A percentile compares a stretch with the other conserved stretches of the same genome.
These are phyloP conservation scores for Apiotrichum brassicae DNA, from an alignment of 1,284 basidiomycete genomes.

Conservation along the genomic window DNA sequence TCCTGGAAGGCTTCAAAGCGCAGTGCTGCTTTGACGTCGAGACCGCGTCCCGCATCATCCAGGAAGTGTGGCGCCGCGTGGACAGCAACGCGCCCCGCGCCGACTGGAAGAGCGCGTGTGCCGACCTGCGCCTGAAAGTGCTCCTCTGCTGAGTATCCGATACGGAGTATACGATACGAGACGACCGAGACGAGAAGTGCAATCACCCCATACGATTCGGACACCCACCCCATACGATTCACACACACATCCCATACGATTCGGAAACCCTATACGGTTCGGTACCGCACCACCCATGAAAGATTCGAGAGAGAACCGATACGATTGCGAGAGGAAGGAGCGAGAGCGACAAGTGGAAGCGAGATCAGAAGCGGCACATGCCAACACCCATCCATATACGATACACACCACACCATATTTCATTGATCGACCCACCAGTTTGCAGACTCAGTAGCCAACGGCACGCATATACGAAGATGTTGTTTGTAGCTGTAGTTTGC, in stretches of 20 bases:
- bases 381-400: not conserved
- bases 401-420: not conserved
- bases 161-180: not conserved
- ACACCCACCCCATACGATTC: too few relatives aligned
- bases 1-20: conserved; percentile 50
- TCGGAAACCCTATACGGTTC: too few relatives aligned
- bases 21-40: conserved; percentile 54
- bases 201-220: too few relatives aligned
- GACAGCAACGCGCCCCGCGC: conserved; percentile 27
- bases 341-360: too few relatives aligned
- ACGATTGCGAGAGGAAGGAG: too few relatives aligned
- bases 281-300: too few relatives aligned
- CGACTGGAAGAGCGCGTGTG: conserved; percentile 44
- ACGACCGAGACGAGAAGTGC: not conserved
- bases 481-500: conserved; percentile 3
- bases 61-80: conserved; percentile 46
- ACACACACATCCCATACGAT: too few relatives aligned
- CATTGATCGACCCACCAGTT: not conserved
- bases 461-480: conserved; percentile 1
- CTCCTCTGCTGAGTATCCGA: conserved; percentile 24
- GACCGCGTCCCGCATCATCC: conserved; percentile 50
- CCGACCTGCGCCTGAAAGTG: conserved; percentile 37
- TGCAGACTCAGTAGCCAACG: not conserved
- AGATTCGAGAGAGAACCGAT: too few relatives aligned
- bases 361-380: too few relatives aligned